Conservation (phyloP, 495 filamentous ascomycete genomes). For the Bombardia bombarda region DNA sequence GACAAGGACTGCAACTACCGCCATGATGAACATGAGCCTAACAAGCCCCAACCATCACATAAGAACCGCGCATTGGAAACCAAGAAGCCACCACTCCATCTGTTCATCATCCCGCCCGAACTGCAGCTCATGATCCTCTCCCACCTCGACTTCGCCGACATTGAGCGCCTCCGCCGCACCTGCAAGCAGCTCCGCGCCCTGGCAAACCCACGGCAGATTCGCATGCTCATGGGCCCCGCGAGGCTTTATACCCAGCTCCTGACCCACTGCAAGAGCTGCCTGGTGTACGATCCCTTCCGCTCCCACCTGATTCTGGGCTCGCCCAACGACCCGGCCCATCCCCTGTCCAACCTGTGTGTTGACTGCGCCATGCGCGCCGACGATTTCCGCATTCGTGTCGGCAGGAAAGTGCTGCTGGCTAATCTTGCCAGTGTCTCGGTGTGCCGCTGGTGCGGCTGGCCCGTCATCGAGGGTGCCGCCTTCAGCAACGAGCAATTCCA, state of each 20-base stretch:
- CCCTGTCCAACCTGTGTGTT: constrained; percentile 17
- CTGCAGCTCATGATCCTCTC: constrained; percentile 22
- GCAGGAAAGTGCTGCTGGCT: constrained; percentile 14
- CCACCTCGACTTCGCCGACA: constrained; percentile 18
- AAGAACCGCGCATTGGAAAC: too few relatives aligned
- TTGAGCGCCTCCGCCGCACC: constrained; percentile 23
- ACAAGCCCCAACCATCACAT: too few relatives aligned
- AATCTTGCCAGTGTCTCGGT: constrained; percentile 13
- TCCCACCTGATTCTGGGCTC: constrained; percentile 10
- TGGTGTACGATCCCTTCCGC: constrained; percentile 13
- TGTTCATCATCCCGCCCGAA: constrained; percentile 22
- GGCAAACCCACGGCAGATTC: constrained; percentile 12
- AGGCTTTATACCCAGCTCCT: constrained; percentile 13
- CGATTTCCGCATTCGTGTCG: constrained; percentile 15
- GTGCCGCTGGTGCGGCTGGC: constrained; percentile 24
- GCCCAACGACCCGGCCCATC: constrained; percentile 12
- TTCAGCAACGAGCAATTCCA: constrained; percentile 20
- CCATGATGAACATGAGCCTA: too few relatives aligned
- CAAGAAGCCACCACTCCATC: constrained; percentile 7
- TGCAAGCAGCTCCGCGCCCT: constrained; percentile 20
- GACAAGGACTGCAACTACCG: too few relatives aligned
- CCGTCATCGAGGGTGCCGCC: constrained; percentile 10
- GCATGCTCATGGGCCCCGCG: constrained; percentile 11
- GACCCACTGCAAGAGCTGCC: constrained; percentile 19
- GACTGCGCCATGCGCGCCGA: constrained; percentile 13